These are phyloP conservation scores for Vittaforma corneae DNA, from an alignment of 371 early-diverging fungal genomes.

Conservation along the genomic window DNA sequence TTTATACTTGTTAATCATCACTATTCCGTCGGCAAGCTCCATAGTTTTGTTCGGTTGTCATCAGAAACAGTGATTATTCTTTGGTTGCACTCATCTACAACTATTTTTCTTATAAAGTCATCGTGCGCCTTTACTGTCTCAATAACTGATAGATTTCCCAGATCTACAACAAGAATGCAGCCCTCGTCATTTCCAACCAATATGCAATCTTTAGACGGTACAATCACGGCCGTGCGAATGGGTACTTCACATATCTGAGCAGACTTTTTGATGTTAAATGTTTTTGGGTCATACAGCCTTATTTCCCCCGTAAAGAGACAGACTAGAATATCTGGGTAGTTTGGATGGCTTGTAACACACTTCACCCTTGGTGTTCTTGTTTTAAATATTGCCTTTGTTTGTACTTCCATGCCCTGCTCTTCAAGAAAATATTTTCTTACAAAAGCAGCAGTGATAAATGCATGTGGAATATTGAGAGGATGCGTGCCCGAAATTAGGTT, in stretches of 20 bases:
- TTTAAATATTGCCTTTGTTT: conserved; percentile 9
- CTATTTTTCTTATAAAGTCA: conserved; percentile 56
- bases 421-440: neutral
- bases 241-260: conserved; percentile 46
- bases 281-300: conserved; percentile 45
- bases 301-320: conserved; percentile 50
- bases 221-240: conserved; percentile 41
- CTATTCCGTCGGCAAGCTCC: conserved; percentile 38
- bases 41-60: conserved; percentile 51
- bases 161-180: conserved; percentile 33
- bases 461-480: too few relatives aligned
- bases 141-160: conserved; percentile 42
- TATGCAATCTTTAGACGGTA: conserved; percentile 38
- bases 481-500: too few relatives aligned
- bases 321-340: conserved; percentile 42
- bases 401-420: conserved; percentile 6
- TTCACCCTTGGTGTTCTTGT: conserved; percentile 43
- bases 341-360: conserved; percentile 37
- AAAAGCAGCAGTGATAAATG: too few relatives aligned
- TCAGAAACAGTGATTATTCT: conserved; percentile 52
- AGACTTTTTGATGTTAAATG: conserved; percentile 22
- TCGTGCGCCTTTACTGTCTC: conserved; percentile 46
- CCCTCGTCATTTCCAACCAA: conserved; percentile 54
- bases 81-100: conserved; percentile 32
- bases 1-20: conserved; percentile 23